Conservation (phyloP, 176 grass and related monocot genomes). For the Lolium rigidum region DNA sequence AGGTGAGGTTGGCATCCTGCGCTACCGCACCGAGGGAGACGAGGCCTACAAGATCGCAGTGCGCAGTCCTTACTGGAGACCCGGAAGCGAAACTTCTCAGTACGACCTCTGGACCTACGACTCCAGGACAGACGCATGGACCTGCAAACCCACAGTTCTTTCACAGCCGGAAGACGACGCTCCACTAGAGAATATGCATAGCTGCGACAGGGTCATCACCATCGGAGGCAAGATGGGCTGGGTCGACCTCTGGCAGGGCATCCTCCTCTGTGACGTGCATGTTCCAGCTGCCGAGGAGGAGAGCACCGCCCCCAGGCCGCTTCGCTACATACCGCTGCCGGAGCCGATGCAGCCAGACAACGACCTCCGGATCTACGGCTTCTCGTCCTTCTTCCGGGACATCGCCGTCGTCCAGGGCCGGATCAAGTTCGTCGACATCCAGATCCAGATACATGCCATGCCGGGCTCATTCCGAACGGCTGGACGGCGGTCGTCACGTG, state of each 20-base stretch:
- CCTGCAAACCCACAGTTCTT: not conserved
- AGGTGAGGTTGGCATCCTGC: not conserved
- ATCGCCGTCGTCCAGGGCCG: not conserved
- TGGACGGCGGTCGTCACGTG: not conserved
- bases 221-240: not conserved
- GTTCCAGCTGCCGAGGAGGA: not conserved
- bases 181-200: not conserved
- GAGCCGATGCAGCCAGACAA: conserved; percentile 5
- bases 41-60: not conserved
- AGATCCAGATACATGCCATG: not conserved
- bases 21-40: not conserved
- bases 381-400: not conserved
- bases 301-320: not conserved
- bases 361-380: not conserved
- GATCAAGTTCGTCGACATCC: conserved; percentile 4
- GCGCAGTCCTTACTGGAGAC: not conserved
- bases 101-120: not conserved
- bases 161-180: not conserved
- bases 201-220: not conserved
- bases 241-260: not conserved
- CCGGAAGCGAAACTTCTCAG: not conserved
- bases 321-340: not conserved
- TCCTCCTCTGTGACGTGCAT: not conserved
- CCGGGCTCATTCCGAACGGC: not conserved
- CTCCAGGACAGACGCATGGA: not conserved